Base-by-base conservation (phyloP, 163 green algal genomes). In the Volvox carteri region DNA sequence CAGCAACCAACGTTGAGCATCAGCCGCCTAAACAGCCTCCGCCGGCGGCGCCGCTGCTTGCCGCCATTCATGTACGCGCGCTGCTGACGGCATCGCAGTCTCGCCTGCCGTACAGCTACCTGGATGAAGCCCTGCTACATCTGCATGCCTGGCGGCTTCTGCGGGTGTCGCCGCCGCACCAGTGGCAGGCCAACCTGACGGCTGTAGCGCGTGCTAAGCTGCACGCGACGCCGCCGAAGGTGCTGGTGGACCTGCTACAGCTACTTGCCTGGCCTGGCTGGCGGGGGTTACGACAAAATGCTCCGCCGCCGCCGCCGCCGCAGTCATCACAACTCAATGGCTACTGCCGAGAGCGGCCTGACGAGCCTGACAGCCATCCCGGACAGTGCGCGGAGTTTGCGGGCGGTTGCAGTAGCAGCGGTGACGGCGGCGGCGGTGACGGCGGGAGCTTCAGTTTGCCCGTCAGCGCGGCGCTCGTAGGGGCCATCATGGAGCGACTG, bases 241-340 rank as follows among this genome's bases (percentile, higher is more conserved):
- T 62, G 48, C 23, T 88, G 48, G 12, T 81, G 50, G 48, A 81
- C 48, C 68, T 88, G 35, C 50, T 88, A 52, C 7, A 21, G 37
- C 50, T 88, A 25, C 83, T 88, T 30, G 83, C 48, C 19, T 88
- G 68, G 83, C 67, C 83, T 2, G 67, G 68, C 48, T 88, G 83
- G 83, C 4, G 19, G 28, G 30, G 16, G 9, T 9, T 87, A 35
- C 81, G 78, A 25, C 19, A 67, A 70, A n/a, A 18, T 21, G 33
- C 19, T 41, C 16, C 67, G 70, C 70, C 9, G 44, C 46, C n/a
- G 48, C 50, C 30, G 48, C 30, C n/a, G 35, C 75, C 37, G 48
- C 50, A 84, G 11, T 18, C 9, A 48, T 18, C 42, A 23, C 28
- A 42, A 1, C 18, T 14, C 12, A 11, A 58, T n/a, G n/a, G n/a